Base-by-base conservation (phyloP, 2,329 filamentous ascomycete genomes). In the Trichoderma atroviride region DNA sequence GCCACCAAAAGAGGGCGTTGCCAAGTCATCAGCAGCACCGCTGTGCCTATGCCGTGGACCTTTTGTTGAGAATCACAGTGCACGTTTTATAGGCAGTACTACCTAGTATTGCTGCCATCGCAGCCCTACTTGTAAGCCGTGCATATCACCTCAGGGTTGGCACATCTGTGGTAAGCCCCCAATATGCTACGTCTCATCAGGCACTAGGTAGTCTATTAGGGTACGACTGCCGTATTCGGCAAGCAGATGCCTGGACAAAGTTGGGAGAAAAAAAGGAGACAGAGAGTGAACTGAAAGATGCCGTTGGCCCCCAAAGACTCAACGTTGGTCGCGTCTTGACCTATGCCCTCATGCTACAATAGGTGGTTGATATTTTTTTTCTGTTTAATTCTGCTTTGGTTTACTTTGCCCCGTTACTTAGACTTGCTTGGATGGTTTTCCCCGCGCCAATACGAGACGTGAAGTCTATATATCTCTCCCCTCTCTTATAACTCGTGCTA, bases 141-240 rank as follows among this genome's bases (percentile, higher is more conserved):
- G 47, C 47, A 50, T 50, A 50, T 22, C 22, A 50, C n/a, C 7
- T 50, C 47, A 64, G 61, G 61, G 53, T 55, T 64, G 31, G 33
- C 50, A 40, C 52, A 29, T 10, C 22, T 14, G 24, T n/a, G 29
- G 43, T 64, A 53, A 64, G 61, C 61, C 22, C 31, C 22, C 31
- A 29, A 40, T 22, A 55, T 64, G 33, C 47, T 52, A 55, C 50
- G 1, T 64, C 27, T 61, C 40, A 33, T 61, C 40, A 31, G 22
- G 7, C 47, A 24, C 47, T 24, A 14, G 33, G 33, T 35, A 35
- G 11, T 14, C 11, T 19, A 19, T 43, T 9, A 24, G n/a, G 47
- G 10, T 5, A 11, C n/a, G 9, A 6, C 47, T 50, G n/a, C 47
- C 47, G 22, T 9, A 43, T n/a, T 9, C 19, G 47, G 9, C 11